Percentiles rank a stretch among this genome's conserved stretches.
phyloP scores from a whole-genome alignment of 192 early-diverging fungal genomes.

The Phycomyces nitens region DNA sequence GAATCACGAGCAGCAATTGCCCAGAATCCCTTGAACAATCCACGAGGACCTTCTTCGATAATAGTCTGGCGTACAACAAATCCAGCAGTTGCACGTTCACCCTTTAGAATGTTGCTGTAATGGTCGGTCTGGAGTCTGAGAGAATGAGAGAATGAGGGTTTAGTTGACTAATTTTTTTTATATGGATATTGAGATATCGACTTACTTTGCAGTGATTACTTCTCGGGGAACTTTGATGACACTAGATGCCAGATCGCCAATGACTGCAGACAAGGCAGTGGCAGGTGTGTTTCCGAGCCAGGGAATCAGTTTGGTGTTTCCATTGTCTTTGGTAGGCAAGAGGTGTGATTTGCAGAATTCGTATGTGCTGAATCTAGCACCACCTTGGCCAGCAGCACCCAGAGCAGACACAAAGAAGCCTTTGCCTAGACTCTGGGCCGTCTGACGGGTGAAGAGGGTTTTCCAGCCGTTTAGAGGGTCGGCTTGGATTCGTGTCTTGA shows the following conservation, averaged over 20 bases:
- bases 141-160: too few species aligned
- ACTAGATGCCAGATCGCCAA: conserved; percentile 67
- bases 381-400: conserved; percentile 71
- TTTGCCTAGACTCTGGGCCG: conserved; percentile 47
- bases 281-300: conserved; percentile 48
- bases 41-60: conserved; percentile 53
- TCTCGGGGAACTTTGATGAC: conserved; percentile 78
- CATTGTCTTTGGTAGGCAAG: conserved; percentile 38
- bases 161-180: too few species aligned
- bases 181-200: neutral
- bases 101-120: conserved; percentile 36
- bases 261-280: conserved; percentile 67
- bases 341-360: conserved; percentile 61
- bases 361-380: conserved; percentile 66
- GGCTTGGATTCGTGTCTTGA: conserved; percentile 72
- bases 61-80: conserved; percentile 54
- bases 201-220: conserved; percentile 60
- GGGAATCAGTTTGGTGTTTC: conserved; percentile 25
- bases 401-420: conserved; percentile 66
- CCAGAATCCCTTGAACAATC: conserved; percentile 71
- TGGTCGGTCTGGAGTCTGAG: conserved; percentile 61
- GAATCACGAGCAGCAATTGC: conserved; percentile 65
- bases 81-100: conserved; percentile 32
- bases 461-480: conserved; percentile 35
- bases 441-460: conserved; percentile 50